Conservation (phyloP, 179 eudicot species). For the Sideroxylon spinosum region DNA sequence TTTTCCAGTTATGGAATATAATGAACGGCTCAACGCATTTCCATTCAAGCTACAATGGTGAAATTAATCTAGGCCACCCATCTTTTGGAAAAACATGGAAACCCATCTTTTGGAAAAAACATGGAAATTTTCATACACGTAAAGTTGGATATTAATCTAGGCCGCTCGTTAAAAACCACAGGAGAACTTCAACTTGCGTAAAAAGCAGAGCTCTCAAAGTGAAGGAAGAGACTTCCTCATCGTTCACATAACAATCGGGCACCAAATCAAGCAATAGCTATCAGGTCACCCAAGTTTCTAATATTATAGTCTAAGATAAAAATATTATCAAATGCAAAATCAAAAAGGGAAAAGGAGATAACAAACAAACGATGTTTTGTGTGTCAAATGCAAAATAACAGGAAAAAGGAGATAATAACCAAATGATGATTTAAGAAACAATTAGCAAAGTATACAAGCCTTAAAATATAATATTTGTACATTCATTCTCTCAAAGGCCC, state of each 20-base stretch:
- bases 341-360: neutral
- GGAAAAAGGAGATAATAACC: no score
- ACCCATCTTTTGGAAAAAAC: no score
- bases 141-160: neutral
- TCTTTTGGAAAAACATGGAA: no score
- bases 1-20: no score
- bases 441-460: constrained; percentile 4
- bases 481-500: constrained; percentile 33
- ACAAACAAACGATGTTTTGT: no score
- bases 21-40: no score
- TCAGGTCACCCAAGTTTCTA: neutral
- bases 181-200: neutral
- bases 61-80: no score
- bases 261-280: neutral
- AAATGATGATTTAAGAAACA: neutral
- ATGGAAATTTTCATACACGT: no score
- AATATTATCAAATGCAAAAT: neutral
- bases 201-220: neutral
- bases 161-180: neutral
- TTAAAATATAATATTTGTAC: neutral
- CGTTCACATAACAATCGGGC: neutral
- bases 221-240: neutral
- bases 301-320: neutral
- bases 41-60: no score
- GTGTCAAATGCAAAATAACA: no score